These are phyloP conservation scores for Colletotrichum scovillei DNA, from an alignment of 2,329 filamentous ascomycete genomes.

Conservation along the genomic window DNA sequence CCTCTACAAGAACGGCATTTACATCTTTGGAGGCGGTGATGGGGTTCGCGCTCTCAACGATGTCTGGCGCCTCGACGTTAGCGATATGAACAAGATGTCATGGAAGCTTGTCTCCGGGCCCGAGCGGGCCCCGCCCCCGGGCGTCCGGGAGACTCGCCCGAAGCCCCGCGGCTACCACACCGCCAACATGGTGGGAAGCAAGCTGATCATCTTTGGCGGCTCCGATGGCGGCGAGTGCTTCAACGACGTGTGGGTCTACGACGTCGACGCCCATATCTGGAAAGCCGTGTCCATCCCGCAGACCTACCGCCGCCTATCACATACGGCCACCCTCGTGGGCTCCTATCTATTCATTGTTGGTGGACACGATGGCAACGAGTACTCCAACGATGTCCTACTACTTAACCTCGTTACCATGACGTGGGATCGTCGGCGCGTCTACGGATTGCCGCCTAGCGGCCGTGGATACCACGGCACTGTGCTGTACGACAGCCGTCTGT, in stretches of 20 bases:
- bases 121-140: slow-evolving; percentile 43
- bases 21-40: slow-evolving; percentile 78
- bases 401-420: slow-evolving; percentile 79
- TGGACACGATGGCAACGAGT: slow-evolving; percentile 77
- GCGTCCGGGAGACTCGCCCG: slow-evolving; percentile 57
- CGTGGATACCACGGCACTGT: slow-evolving; percentile 76
- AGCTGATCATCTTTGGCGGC: slow-evolving; percentile 78
- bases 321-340: slow-evolving; percentile 76
- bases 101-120: slow-evolving; percentile 73
- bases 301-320: slow-evolving; percentile 73
- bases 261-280: slow-evolving; percentile 72
- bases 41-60: slow-evolving; percentile 78
- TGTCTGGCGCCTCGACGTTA: slow-evolving; percentile 78
- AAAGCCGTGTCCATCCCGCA: slow-evolving; percentile 68
- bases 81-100: slow-evolving; percentile 74
- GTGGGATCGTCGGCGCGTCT: slow-evolving; percentile 76
- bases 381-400: slow-evolving; percentile 75
- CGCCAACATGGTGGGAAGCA: slow-evolving; percentile 78
- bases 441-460: slow-evolving; percentile 71
- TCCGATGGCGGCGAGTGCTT: slow-evolving; percentile 79
- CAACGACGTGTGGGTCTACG: slow-evolving; percentile 79
- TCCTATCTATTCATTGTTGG: slow-evolving; percentile 78
- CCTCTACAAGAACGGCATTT: slow-evolving; percentile 76
- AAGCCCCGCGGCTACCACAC: slow-evolving; percentile 78
- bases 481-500: slow-evolving; percentile 72